Percentiles rank a stretch among this genome's conserved stretches.
Evolutionary conservation across 1,284 basidiomycete species (phyloP).

Genomic region (Meripilus lineatus): DNA sequence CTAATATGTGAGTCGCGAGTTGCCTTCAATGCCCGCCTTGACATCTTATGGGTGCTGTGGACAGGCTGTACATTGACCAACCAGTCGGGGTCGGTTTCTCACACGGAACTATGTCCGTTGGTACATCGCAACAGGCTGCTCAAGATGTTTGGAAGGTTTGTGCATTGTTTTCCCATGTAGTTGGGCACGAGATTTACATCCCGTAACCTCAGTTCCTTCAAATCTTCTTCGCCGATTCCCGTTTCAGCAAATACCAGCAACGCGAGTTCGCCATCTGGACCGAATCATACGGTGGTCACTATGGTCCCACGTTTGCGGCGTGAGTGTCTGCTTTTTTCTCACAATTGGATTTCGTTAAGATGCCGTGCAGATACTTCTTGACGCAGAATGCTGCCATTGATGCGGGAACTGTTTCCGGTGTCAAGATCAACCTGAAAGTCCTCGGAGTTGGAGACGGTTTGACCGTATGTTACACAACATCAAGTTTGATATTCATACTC

Average conservation of each 20-base stretch:
- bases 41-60: not conserved
- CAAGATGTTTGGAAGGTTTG: constrained; percentile 47
- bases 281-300: constrained; percentile 64
- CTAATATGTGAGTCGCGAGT: constrained; percentile 38
- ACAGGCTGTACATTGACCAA: constrained; percentile 50
- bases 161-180: too few species aligned
- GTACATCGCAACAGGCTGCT: constrained; percentile 50
- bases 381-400: constrained; percentile 55
- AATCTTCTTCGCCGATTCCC: constrained; percentile 55
- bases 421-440: constrained; percentile 54
- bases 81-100: constrained; percentile 63
- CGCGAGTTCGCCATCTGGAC: constrained; percentile 58
- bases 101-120: constrained; percentile 43
- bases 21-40: not conserved
- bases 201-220: constrained; percentile 45
- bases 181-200: too few species aligned
- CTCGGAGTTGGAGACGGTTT: constrained; percentile 61
- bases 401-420: constrained; percentile 41
- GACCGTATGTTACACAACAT: constrained; percentile 35
- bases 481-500: constrained; percentile 4
- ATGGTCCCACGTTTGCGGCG: constrained; percentile 58
- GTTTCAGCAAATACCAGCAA: constrained; percentile 47
- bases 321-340: constrained; percentile 22
- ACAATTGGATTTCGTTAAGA: not conserved
- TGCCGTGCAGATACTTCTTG: constrained; percentile 57